Evolutionary conservation across 768 basidiomycete genomes (phyloP).

Genomic region (Leccinum sublutescens): DNA sequence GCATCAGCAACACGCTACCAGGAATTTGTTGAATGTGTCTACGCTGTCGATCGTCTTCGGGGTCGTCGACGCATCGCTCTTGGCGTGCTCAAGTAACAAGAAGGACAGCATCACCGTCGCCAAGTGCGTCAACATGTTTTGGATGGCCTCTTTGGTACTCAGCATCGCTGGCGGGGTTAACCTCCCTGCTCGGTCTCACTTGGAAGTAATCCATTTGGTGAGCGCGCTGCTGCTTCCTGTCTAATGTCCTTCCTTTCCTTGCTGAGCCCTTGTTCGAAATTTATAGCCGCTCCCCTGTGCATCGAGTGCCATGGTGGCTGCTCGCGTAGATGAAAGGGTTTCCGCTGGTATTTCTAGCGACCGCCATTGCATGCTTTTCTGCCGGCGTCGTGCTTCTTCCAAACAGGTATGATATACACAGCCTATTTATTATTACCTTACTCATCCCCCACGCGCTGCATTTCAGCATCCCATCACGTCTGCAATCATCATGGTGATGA

Average conservation of each 20-base stretch:
- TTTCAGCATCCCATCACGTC: slow-evolving; percentile 56
- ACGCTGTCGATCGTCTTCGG: slow-evolving; percentile 56
- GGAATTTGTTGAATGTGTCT: slow-evolving; percentile 48
- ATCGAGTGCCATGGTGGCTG: slow-evolving; percentile 56
- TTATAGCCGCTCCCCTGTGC: slow-evolving; percentile 45
- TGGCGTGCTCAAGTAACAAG: slow-evolving; percentile 40
- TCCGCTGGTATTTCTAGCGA: slow-evolving; percentile 76
- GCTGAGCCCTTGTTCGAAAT: background rate
- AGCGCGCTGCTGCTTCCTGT: slow-evolving; percentile 13
- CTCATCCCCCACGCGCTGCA: background rate
- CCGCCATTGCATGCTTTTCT: slow-evolving; percentile 80
- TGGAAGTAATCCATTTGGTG: slow-evolving; percentile 56
- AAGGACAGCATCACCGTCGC: slow-evolving; percentile 31
- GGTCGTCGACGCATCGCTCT: slow-evolving; percentile 47
- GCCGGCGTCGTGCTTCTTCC: slow-evolving; percentile 69
- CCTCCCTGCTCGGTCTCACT: slow-evolving; percentile 45
- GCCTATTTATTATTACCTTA: background rate
- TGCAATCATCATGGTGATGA: slow-evolving; percentile 70
- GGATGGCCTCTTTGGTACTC: slow-evolving; percentile 53
- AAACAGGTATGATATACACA: slow-evolving; percentile 55
- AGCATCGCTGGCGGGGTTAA: slow-evolving; percentile 46
- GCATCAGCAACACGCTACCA: slow-evolving; percentile 48
- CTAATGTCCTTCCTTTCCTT: background rate
- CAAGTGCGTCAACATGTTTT: slow-evolving; percentile 46
- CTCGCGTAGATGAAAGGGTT: slow-evolving; percentile 81